A percentile compares a stretch with the other conserved stretches of the same genome.
Evolutionary conservation across 2,329 filamentous ascomycete genomes (phyloP).

Genomic region (Claviceps monticola): DNA sequence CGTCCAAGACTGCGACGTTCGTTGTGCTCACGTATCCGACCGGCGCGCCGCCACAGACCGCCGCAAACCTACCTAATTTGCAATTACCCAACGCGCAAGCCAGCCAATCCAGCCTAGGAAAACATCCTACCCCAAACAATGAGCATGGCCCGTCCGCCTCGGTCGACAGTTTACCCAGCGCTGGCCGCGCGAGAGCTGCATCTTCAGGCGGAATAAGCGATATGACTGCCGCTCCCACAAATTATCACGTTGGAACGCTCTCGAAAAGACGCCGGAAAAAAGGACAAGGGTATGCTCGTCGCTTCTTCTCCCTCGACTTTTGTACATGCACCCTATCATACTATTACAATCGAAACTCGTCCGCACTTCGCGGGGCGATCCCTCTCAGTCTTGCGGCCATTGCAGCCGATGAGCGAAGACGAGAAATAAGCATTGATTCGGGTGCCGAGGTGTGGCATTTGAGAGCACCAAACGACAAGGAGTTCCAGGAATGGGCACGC

Average conservation of each 20-base stretch:
- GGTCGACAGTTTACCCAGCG: constrained; percentile 45
- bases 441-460: constrained; percentile 96
- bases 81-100: constrained; percentile 24
- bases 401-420: constrained; percentile 71
- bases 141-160: constrained; percentile 37
- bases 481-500: constrained; percentile 77
- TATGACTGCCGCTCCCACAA: constrained; percentile 25
- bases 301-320: constrained; percentile 94
- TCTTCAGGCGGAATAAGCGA: constrained; percentile 42
- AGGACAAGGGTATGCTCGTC: constrained; percentile 81
- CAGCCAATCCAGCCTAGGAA: constrained; percentile 40
- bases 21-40: constrained; percentile 90
- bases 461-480: constrained; percentile 64
- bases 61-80: constrained; percentile 52
- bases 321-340: constrained; percentile 90
- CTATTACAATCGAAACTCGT: constrained; percentile 88
- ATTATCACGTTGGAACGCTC: constrained; percentile 71
- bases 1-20: constrained; percentile 88
- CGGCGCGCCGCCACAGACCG: constrained; percentile 60
- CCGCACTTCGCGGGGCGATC: constrained; percentile 80
- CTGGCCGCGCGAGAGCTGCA: constrained; percentile 25
- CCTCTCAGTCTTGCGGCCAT: constrained; percentile 84
- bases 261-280: constrained; percentile 86
- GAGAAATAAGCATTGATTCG: constrained; percentile 93
- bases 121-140: constrained; percentile 30